phyloP scores from a whole-genome alignment of 176 grass and related monocot genomes.

The Ampelocalamus luodianensis region DNA sequence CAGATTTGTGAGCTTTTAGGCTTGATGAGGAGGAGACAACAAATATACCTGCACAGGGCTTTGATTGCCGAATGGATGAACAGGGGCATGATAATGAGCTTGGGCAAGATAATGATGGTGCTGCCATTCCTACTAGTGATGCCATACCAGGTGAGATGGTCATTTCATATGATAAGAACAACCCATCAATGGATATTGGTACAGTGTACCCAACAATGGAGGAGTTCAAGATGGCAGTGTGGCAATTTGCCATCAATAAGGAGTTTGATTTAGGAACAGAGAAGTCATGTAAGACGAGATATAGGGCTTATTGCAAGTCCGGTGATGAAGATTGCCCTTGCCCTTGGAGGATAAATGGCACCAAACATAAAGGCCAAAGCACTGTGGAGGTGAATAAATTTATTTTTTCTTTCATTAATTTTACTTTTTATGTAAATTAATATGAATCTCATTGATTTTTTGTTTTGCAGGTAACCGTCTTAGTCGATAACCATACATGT shows the following conservation, averaged over 20 bases:
- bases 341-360: not conserved
- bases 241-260: not conserved
- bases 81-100: no score
- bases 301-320: not conserved
- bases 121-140: slow-evolving; percentile 14
- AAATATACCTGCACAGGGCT: not conserved
- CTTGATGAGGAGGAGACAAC: not conserved
- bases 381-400: not conserved
- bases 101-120: not conserved
- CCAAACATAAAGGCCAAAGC: fast-evolving
- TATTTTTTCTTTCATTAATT: not conserved
- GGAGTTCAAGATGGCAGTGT: not conserved
- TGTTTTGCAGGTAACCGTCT: not conserved
- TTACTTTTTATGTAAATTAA: not conserved
- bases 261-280: not conserved
- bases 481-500: not conserved
- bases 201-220: not conserved
- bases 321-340: not conserved
- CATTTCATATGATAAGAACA: slow-evolving; percentile 10
- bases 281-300: not conserved
- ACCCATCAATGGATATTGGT: not conserved
- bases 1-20: not conserved
- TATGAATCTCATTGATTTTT: not conserved
- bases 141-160: not conserved
- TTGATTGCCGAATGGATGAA: not conserved